Percentiles rank a stretch among this genome's conserved stretches.
Evolutionary conservation across 2,329 filamentous ascomycete genomes (phyloP).

Genomic region (Fonsecaea erecta): DNA sequence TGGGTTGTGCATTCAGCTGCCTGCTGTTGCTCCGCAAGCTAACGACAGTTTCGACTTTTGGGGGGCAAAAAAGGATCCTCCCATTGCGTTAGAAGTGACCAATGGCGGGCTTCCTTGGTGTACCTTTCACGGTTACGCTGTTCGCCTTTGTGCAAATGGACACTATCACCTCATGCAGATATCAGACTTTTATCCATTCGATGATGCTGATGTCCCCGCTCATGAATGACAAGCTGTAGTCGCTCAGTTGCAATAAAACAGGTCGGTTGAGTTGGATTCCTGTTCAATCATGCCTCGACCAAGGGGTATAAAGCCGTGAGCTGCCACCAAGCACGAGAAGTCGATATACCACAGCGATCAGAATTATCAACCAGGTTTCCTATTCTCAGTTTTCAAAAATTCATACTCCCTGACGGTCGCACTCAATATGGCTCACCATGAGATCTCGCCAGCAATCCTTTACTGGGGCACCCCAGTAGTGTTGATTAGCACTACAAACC

Average conservation of each 20-base stretch:
- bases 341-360: neutral
- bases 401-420: neutral
- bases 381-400: neutral
- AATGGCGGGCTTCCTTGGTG: neutral
- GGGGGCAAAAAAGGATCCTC: neutral
- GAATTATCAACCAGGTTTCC: neutral
- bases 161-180: neutral
- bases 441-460: constrained; percentile 30
- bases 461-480: constrained; percentile 40
- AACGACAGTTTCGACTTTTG: neutral
- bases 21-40: neutral
- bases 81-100: constrained; percentile 22
- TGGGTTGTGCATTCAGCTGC: neutral
- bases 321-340: neutral
- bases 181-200: neutral
- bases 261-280: neutral
- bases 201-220: neutral
- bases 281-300: neutral
- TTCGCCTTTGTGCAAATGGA: neutral
- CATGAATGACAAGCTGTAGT: neutral
- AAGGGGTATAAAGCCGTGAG: constrained; percentile 8
- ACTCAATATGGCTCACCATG: constrained; percentile 19
- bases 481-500: constrained; percentile 48
- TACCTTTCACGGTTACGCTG: neutral
- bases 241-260: constrained; percentile 1